Conservation (phyloP, 148 eudicot genomes). For the Fallopia convolvulus region DNA sequence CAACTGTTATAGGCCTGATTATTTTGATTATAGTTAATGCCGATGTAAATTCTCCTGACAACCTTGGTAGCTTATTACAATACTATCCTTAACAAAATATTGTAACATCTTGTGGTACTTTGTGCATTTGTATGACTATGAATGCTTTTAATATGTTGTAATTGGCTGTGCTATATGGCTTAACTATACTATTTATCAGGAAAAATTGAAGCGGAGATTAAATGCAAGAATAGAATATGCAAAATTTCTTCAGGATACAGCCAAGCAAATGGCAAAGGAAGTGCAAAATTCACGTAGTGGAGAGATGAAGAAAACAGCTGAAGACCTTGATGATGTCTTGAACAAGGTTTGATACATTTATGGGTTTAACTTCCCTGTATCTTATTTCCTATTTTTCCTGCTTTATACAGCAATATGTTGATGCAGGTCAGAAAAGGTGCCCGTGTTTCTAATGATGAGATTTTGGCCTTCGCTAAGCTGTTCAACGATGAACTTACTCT, state of each 20-base stretch:
- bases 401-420: conserved; percentile 7
- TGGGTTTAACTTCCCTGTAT: background rate
- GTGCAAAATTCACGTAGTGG: conserved; percentile 82
- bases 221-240: conserved; percentile 93
- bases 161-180: background rate
- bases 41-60: background rate
- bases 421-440: conserved; percentile 63
- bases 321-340: conserved; percentile 92
- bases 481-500: conserved; percentile 82
- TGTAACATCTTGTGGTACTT: background rate
- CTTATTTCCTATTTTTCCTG: background rate
- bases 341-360: conserved; percentile 40
- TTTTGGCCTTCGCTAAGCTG: conserved; percentile 71
- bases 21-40: background rate
- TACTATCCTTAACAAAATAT: background rate
- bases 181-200: conserved; percentile 28
- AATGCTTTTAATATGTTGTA: background rate
- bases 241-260: conserved; percentile 90
- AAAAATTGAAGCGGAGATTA: conserved; percentile 66
- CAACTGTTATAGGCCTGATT: background rate
- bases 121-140: background rate
- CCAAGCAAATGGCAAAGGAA: conserved; percentile 90
- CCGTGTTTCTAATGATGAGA: conserved; percentile 58
- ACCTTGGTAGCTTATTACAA: background rate
- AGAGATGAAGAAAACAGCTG: conserved; percentile 78